Evolutionary conservation across 108 stramenopile genomes (phyloP), one percentile per base, ranked within the genome.

Genomic region (Chaetoceros muelleri): DNA sequence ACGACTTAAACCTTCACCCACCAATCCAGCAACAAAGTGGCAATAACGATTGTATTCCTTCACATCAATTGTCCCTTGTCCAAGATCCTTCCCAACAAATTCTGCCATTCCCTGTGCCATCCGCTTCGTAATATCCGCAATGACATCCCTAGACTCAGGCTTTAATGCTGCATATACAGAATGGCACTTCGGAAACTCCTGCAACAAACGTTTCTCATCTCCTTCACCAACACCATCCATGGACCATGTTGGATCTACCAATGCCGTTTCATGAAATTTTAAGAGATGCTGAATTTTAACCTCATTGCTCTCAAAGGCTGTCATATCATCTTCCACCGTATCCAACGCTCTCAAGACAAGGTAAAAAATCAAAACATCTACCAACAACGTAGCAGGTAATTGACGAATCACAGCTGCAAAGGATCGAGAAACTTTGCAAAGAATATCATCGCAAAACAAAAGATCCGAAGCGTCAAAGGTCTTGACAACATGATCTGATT

Each of bases 31-130:
- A 7, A 98, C 96, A 55, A 87, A 96, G 67, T 99, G 99, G 63
- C 99, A 99, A 69, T 99, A 99, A 19, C 85, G 69, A 67, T 98
- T 88, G 74, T 98, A 99, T 49, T 97, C 84, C 16, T 55, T 53
- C 5, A 90, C 46, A 60, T 95, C 88, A 22, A 53, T 59, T 0
- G 99, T 99, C 20, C 99, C 99, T 69, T 98, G 94, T 27, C 94
- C 96, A 24, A 99, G 66, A 68, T 99, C 99, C 58, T 94, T 96
- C 47, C 64, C 81, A 2, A 95, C 97, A 69, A 92, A 99, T 54
- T 95, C 92, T 0, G 96, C 98, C 98, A 99, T 99, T 21, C 99
- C 99, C 0, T 61, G 71, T n/a, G 95, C 99, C 99, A 99, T 99
- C 27, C 89, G 73, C 44, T 84, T 66, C 10, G 96, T 95, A 55